Conservation (phyloP, 345 rosid genomes). For the Lepidium aucheri region DNA sequence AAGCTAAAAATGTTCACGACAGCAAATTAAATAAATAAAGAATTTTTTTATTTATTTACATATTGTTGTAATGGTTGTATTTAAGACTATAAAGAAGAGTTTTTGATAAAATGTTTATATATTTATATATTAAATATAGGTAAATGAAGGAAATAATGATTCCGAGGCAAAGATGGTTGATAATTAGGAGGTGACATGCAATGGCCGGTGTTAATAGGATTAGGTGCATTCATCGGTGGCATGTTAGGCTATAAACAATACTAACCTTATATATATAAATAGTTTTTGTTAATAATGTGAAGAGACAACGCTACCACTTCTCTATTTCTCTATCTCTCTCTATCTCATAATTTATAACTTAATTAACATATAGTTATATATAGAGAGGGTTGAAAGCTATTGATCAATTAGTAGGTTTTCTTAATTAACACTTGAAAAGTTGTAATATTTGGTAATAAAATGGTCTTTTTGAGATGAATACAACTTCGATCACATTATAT, state of each 20-base stretch:
- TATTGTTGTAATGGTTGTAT: not conserved
- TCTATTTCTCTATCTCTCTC: too few species aligned
- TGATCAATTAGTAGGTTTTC: not conserved
- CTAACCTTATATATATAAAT: not conserved
- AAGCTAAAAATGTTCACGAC: constrained; percentile 23
- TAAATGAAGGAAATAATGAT: constrained; percentile 18
- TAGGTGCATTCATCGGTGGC: constrained; percentile 34
- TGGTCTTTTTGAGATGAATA: not conserved
- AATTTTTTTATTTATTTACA: not conserved
- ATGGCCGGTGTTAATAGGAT: constrained; percentile 28
- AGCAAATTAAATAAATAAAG: constrained; percentile 1
- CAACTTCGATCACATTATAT: not conserved
- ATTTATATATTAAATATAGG: not conserved
- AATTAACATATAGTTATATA: not conserved
- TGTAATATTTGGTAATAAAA: not conserved
- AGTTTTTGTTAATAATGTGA: constrained; percentile 24
- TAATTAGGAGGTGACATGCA: constrained; percentile 28
- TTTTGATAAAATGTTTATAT: not conserved
- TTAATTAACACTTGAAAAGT: not conserved
- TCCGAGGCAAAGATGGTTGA: constrained; percentile 10
- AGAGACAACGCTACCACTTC: constrained; percentile 22
- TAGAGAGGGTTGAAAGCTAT: constrained; percentile 5
- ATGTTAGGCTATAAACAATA: constrained; percentile 25
- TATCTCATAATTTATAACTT: not conserved
- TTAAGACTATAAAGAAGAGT: too few species aligned